Evolutionary conservation across 2,329 filamentous ascomycete genomes (phyloP), one percentile per base, ranked within the genome.

Genomic region (Epichloe elymi): DNA sequence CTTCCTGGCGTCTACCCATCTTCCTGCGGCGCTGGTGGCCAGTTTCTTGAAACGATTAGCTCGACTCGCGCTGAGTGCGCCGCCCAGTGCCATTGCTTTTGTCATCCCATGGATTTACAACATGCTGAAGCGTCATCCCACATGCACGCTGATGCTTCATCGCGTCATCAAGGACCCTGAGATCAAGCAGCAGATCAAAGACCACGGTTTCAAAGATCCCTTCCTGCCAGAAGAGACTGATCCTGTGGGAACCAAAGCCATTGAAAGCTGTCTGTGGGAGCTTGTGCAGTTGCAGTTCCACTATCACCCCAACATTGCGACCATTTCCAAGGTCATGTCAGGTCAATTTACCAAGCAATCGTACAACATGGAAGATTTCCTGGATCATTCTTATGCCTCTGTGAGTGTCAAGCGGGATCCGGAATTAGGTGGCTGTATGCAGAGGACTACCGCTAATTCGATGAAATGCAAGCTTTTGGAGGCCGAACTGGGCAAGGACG

Each of bases 321-420:
- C 90, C 3, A 82, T 98, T 58, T 85, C 89, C 43, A 93, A 89
- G 67, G 95, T 98, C 56, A 82, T 98, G 52, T 87, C 87, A 2
- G 89, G 97, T 69, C 93, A 97, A 65, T 98, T 97, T 66, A 98
- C 93, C 2, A 98, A 98, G 70, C 83, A 89, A 58, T 78, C 85
- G 3, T 98, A 97, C 68, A 93, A 89, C 59, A 70, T 96, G n/a
- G 93, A 98, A 63, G 93, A 98, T 63, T 98, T 98, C 67, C 70
- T 97, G 46, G 93, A 98, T 63, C 89, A 97, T 65, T 91, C 88
- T 0, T 98, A 97, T 67, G 79, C 74, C 60, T 87, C 81, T 63
- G 83, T 85, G 76, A 75, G 79, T 77, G n/a, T 30, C 36, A 30
- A 26, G 10, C 6, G 19, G 33, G 19, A 10, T 1, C 4, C 17